Evolutionary conservation across 371 early-diverging fungal species (phyloP).

Genomic region (Conidiobolus incongruus): DNA sequence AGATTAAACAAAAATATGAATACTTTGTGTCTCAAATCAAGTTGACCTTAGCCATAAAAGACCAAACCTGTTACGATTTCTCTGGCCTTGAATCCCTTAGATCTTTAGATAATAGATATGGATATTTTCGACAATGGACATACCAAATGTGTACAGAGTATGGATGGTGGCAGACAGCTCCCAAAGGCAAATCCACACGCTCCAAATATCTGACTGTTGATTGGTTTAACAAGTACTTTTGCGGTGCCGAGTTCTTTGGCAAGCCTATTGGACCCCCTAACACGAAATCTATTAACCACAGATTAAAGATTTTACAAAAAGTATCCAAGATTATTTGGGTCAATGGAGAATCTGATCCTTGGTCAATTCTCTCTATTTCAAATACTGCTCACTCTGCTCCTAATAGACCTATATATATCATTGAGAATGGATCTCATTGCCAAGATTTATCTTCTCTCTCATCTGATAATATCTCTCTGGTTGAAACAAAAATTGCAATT

Average conservation of each 20-base stretch:
- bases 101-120: too few species aligned
- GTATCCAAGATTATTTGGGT: slow-evolving; percentile 24
- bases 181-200: slow-evolving; percentile 15
- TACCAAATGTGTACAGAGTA: slow-evolving; percentile 36
- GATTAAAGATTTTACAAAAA: slow-evolving; percentile 21
- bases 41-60: too few species aligned
- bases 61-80: too few species aligned
- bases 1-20: background rate
- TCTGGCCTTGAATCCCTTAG: too few species aligned
- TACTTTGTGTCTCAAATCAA: background rate
- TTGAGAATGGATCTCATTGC: slow-evolving; percentile 4
- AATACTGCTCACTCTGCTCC: background rate
- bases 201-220: slow-evolving; percentile 8
- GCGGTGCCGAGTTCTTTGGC: background rate
- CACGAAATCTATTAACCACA: slow-evolving; percentile 13
- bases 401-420: background rate
- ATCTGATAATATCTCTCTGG: background rate
- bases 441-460: slow-evolving; percentile 1
- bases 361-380: slow-evolving; percentile 19
- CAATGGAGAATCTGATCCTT: slow-evolving; percentile 37
- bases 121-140: background rate
- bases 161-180: slow-evolving; percentile 34
- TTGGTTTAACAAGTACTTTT: background rate
- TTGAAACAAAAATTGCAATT: background rate
- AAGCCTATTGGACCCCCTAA: slow-evolving; percentile 10